Percentiles rank a stretch among this genome's conserved stretches.
These are phyloP conservation scores for Lentithecium fluviatile DNA, from an alignment of 495 filamentous ascomycete species.

Conservation along the genomic window DNA sequence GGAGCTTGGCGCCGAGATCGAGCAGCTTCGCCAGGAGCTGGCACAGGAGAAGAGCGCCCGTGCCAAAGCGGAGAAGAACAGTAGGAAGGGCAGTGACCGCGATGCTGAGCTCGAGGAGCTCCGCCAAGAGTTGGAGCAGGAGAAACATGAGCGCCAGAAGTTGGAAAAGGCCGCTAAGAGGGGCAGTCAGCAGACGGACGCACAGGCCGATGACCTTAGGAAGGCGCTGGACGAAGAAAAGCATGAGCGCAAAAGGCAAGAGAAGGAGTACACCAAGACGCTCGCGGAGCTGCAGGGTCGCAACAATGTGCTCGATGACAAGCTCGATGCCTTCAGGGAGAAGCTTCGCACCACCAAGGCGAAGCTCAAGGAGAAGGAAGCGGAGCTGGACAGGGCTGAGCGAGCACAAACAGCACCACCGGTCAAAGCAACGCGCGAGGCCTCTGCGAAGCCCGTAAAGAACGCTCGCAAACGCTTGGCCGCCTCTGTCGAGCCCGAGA, in stretches of 20 bases:
- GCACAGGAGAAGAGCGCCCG: slow-evolving; percentile 20
- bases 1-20: slow-evolving; percentile 45
- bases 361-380: slow-evolving; percentile 61
- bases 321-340: slow-evolving; percentile 62
- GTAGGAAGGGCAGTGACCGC: slow-evolving; percentile 48
- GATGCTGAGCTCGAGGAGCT: slow-evolving; percentile 37
- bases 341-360: slow-evolving; percentile 68
- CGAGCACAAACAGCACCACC: slow-evolving; percentile 40
- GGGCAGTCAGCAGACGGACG: slow-evolving; percentile 5
- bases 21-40: slow-evolving; percentile 48
- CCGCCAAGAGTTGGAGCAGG: slow-evolving; percentile 37
- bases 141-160: slow-evolving; percentile 25
- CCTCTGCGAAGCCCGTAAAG: slow-evolving; percentile 34
- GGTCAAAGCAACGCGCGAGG: slow-evolving; percentile 6
- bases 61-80: slow-evolving; percentile 27
- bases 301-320: slow-evolving; percentile 61
- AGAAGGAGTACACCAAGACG: slow-evolving; percentile 41
- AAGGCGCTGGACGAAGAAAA: slow-evolving; percentile 46
- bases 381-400: slow-evolving; percentile 49
- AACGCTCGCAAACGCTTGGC: slow-evolving; percentile 52
- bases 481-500: slow-evolving; percentile 47
- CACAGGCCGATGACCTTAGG: slow-evolving; percentile 40
- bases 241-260: slow-evolving; percentile 45
- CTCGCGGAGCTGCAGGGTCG: slow-evolving; percentile 54
- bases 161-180: slow-evolving; percentile 30